A percentile compares a stretch with the other conserved stretches of the same genome.
Conservation (phyloP, 306 rosid genomes). For the Trifolium dubium region DNA sequence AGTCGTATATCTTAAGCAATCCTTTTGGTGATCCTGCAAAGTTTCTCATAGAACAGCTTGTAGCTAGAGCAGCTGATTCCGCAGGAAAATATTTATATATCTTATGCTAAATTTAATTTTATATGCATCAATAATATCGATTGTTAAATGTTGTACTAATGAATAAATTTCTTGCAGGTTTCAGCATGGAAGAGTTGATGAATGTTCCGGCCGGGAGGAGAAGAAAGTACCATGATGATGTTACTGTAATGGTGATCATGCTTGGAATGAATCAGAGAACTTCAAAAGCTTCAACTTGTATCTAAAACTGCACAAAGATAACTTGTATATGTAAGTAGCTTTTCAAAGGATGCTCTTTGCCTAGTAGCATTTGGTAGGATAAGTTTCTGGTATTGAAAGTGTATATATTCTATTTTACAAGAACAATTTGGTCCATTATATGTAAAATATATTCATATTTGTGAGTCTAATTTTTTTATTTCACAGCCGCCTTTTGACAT, state of each 20-base stretch:
- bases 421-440: constrained; percentile 9
- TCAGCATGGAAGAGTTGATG: constrained; percentile 90
- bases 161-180: constrained; percentile 56
- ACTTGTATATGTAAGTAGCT: constrained; percentile 38
- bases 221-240: constrained; percentile 97
- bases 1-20: constrained; percentile 70
- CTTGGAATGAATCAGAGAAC: constrained; percentile 92
- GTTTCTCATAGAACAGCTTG: constrained; percentile 86
- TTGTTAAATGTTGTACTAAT: not conserved
- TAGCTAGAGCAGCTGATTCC: constrained; percentile 74
- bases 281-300: constrained; percentile 85
- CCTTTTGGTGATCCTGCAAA: constrained; percentile 91
- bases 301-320: constrained; percentile 35
- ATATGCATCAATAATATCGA: not conserved
- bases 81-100: constrained; percentile 63
- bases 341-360: constrained; percentile 32
- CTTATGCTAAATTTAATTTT: constrained; percentile 23
- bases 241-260: constrained; percentile 82
- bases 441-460: constrained; percentile 13
- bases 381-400: constrained; percentile 29
- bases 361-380: constrained; percentile 25
- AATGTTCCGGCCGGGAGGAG: constrained; percentile 88
- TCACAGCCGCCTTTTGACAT: not conserved
- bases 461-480: not conserved
- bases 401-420: constrained; percentile 40